Conservation (phyloP, 2,329 filamentous ascomycete genomes). For the Orbilia brochopaga region DNA sequence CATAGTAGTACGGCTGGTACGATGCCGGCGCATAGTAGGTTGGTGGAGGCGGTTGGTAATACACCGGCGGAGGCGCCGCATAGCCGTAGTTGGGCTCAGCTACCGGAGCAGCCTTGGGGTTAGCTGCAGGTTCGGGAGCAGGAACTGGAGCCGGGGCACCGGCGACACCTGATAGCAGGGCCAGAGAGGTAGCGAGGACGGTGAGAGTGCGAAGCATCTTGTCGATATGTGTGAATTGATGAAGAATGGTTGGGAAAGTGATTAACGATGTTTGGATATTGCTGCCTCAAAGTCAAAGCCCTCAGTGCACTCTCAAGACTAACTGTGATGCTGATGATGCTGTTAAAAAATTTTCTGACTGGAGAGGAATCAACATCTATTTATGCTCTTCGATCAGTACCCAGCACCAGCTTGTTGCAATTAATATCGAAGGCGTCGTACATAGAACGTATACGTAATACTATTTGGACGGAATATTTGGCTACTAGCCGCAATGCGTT, state of each 20-base stretch:
- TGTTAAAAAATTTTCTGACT: background rate
- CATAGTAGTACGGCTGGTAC: background rate
- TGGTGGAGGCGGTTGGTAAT: conserved; percentile 7
- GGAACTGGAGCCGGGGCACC: conserved; percentile 22
- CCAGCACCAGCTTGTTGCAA: no score
- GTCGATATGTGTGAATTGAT: conserved; percentile 4
- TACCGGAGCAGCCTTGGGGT: conserved; percentile 15
- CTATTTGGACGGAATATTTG: no score
- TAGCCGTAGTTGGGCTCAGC: conserved; percentile 34
- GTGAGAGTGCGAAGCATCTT: conserved; percentile 41
- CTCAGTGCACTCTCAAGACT: conserved; percentile 10
- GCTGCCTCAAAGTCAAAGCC: conserved; percentile 20
- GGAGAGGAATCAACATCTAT: conserved; percentile 20
- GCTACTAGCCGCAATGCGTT: no score
- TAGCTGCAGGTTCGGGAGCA: conserved; percentile 11
- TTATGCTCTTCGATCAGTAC: conserved; percentile 17
- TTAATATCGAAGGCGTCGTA: no score
- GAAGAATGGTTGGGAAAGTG: no score
- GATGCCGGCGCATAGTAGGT: background rate
- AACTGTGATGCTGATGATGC: conserved; percentile 22
- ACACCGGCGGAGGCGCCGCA: conserved; percentile 22
- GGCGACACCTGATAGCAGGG: conserved; percentile 32
- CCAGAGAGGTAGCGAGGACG: conserved; percentile 25
- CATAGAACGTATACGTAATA: no score
- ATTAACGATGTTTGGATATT: conserved; percentile 12